Evolutionary conservation across 225 moss, liverwort and hornwort species (phyloP), one percentile per base, ranked within the genome.

Genomic region (Neckera pumila): DNA sequence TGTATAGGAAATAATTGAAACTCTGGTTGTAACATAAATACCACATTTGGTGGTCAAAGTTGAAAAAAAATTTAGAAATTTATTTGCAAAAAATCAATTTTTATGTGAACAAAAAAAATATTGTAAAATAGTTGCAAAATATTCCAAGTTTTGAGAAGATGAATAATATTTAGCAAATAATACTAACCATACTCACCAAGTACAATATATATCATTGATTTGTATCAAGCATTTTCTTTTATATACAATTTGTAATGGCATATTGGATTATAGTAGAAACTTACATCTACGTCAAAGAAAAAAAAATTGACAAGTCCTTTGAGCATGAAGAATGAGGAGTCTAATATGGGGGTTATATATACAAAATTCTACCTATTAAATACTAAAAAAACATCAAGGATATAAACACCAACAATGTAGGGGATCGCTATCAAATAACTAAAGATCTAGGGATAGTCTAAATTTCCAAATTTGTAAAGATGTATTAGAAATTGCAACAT

Each of bases 101-200:
- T 45, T 45, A 8, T 47, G 47, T 47, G 7, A 67, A 1, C 6
- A 21, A 7, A 66, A 31, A 36, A 2, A 3, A 19, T 34, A 36
- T 17, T 17, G 17, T 1, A 26, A 4, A 42, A 17, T 45, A 45
- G 11, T 33, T 33, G 17, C 1, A 26, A 7, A 42, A 17, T 45
- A 45, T 17, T 73, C 9, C 4, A 31, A 47, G 0, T 12, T 31
- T 51, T 7, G 1, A 0, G 0, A 8, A 1, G 8, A 51, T 8
- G 8, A 51, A 34, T 22, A 13, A 53, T 34, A 36, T 14, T 14
- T 34, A 9, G 5, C 8, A 53, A 53, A 76, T 1, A 51, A 21
- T 51, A 8, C 0, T 1, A 0, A 8, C 0, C 3, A 1, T 53
- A 2, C 3, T 14, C 1, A 14, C 3, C 0, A 22, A 1, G 2